A percentile compares a stretch with the other conserved stretches of the same genome.
Evolutionary conservation across 495 filamentous ascomycete species (phyloP).

Genomic region (Neurospora tetrasperma): DNA sequence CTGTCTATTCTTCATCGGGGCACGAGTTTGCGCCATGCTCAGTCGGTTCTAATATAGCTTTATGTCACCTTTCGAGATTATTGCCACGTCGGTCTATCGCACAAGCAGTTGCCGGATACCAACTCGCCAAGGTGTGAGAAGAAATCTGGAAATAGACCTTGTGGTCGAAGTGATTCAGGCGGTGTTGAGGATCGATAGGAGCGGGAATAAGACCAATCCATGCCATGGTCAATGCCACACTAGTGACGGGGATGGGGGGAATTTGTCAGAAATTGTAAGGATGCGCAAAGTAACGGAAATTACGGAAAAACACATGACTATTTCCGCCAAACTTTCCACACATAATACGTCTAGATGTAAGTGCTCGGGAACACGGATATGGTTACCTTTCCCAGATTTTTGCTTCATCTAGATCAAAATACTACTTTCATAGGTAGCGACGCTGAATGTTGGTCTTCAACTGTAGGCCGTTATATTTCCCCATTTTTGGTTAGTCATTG

Average conservation of each 20-base stretch:
- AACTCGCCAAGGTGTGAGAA: not conserved
- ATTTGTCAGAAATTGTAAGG: not conserved
- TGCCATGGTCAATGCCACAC: not conserved
- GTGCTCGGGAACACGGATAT: not conserved
- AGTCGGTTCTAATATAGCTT: not conserved
- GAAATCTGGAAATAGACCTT: not conserved
- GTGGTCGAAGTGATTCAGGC: not conserved
- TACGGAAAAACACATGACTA: not conserved
- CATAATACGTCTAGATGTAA: not conserved
- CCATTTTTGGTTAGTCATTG: not conserved
- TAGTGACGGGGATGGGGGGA: not conserved
- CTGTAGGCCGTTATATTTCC: not conserved
- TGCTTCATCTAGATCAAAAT: not conserved
- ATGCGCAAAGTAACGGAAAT: not conserved
- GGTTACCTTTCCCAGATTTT: not conserved
- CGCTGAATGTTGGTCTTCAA: not conserved
- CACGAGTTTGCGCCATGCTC: not conserved
- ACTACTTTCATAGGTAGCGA: not conserved
- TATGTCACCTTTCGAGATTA: not conserved
- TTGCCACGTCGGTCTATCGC: not conserved
- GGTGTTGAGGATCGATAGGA: not conserved
- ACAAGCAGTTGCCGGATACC: not conserved
- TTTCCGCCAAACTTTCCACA: not conserved
- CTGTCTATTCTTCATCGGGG: slow-evolving; percentile 24
- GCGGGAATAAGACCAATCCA: not conserved